Conservation (phyloP, 495 filamentous ascomycete genomes). For the Aspergillus heteromorphus region DNA sequence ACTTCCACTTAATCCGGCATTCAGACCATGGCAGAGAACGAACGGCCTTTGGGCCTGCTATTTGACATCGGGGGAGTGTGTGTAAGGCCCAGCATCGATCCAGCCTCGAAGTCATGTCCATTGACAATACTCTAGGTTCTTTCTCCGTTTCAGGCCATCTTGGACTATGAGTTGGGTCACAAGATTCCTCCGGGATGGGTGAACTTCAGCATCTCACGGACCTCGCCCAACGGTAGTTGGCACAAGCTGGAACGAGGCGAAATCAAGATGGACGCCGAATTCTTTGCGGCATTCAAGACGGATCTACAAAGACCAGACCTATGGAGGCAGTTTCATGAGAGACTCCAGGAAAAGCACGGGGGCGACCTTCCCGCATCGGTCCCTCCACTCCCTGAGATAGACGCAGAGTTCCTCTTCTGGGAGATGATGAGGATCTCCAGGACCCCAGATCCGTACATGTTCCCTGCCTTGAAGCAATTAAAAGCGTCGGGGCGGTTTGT, state of each 20-base stretch:
- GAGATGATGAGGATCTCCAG: conserved; percentile 80
- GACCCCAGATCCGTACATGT: conserved; percentile 77
- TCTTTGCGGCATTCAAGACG: conserved; percentile 68
- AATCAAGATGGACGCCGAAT: conserved; percentile 63
- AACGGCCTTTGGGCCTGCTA: conserved; percentile 69
- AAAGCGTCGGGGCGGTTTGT: conserved; percentile 59
- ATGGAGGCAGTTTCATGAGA: conserved; percentile 60
- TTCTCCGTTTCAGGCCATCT: conserved; percentile 87
- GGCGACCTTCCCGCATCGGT: conserved; percentile 23
- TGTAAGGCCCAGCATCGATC: conserved; percentile 49
- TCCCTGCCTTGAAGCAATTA: conserved; percentile 70
- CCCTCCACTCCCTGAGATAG: conserved; percentile 65
- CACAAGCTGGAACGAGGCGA: conserved; percentile 73
- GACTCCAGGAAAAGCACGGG: conserved; percentile 27
- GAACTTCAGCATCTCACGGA: conserved; percentile 78
- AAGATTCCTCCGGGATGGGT: conserved; percentile 82
- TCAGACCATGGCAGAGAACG: conserved; percentile 29
- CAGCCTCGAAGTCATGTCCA: background rate
- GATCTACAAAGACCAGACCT: conserved; percentile 62
- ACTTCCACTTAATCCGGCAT: background rate
- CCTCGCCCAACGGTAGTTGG: conserved; percentile 80
- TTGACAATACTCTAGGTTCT: conserved; percentile 55
- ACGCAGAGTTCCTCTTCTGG: conserved; percentile 80
- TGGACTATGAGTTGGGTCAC: conserved; percentile 74
- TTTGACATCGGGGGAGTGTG: conserved; percentile 98